Percentiles rank a stretch among this genome's conserved stretches.
These are phyloP conservation scores for Mucor irregularis DNA, from an alignment of 371 early-diverging fungal genomes.

Conservation along the genomic window DNA sequence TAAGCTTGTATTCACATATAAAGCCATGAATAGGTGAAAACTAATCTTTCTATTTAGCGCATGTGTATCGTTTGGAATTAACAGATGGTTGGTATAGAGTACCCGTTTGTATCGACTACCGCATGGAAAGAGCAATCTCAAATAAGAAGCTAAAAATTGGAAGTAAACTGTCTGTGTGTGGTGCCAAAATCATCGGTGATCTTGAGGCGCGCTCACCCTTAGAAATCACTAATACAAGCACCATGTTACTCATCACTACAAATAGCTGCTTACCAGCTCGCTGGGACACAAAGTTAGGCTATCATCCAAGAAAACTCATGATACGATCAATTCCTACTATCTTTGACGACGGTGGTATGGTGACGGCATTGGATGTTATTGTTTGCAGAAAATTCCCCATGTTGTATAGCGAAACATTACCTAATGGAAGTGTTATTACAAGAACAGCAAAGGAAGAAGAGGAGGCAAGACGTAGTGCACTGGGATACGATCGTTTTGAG, in stretches of 20 bases:
- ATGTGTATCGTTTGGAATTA: conserved; percentile 42
- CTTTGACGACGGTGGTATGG: conserved; percentile 66
- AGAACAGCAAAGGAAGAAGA: conserved; percentile 66
- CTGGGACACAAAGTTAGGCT: conserved; percentile 77
- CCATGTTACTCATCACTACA: conserved; percentile 45
- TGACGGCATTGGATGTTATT: conserved; percentile 70
- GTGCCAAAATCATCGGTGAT: conserved; percentile 60
- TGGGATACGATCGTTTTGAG: conserved; percentile 2
- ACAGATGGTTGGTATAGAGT: conserved; percentile 85
- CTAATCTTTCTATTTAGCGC: conserved; percentile 4
- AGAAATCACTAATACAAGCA: conserved; percentile 1
- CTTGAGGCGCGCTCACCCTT: conserved; percentile 39
- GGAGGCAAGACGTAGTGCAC: conserved; percentile 30
- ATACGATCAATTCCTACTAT: conserved; percentile 43
- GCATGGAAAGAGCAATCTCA: conserved; percentile 50
- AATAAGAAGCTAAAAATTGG: conserved; percentile 58
- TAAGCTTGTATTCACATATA: background rate
- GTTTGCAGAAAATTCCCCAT: conserved; percentile 67
- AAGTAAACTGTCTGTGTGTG: conserved; percentile 65
- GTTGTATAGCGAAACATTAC: conserved; percentile 54
- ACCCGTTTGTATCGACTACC: conserved; percentile 55
- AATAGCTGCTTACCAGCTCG: conserved; percentile 65
- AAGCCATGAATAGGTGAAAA: background rate
- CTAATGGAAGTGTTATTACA: conserved; percentile 45
- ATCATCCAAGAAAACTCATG: conserved; percentile 41